A percentile compares a stretch with the other conserved stretches of the same genome.
Evolutionary conservation across 768 basidiomycete genomes (phyloP).

Genomic region (Harrya chromipes): DNA sequence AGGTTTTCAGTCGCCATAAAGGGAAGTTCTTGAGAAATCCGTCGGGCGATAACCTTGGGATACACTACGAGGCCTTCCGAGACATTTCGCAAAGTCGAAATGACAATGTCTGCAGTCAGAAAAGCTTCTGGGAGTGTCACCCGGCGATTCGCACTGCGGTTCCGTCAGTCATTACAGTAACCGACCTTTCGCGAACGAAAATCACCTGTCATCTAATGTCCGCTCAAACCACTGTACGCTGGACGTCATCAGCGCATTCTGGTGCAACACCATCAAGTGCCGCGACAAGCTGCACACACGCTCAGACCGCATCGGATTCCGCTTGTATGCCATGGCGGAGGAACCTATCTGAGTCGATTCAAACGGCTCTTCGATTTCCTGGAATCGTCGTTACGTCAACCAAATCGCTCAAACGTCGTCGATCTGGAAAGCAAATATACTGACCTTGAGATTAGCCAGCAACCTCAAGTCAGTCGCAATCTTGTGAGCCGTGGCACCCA

Average conservation of each 20-base stretch:
- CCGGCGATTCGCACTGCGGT: slow-evolving; percentile 84
- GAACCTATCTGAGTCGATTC: slow-evolving; percentile 98
- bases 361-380: slow-evolving; percentile 99
- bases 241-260: slow-evolving; percentile 93
- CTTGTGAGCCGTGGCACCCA: slow-evolving; percentile 96
- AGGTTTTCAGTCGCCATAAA: slow-evolving; percentile 99
- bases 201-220: slow-evolving; percentile 90
- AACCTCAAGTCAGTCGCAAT: slow-evolving; percentile 94
- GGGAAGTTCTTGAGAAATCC: slow-evolving; percentile 91
- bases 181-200: slow-evolving; percentile 1
- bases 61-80: slow-evolving; percentile 99
- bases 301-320: slow-evolving; percentile 99
- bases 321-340: slow-evolving; percentile 98
- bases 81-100: slow-evolving; percentile 94
- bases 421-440: background rate
- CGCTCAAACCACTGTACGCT: slow-evolving; percentile 99
- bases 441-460: slow-evolving; percentile 87
- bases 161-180: slow-evolving; percentile 5
- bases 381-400: slow-evolving; percentile 1
- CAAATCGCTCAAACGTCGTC: background rate
- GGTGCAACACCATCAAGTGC: slow-evolving; percentile 93
- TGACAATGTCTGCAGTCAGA: slow-evolving; percentile 93
- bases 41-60: slow-evolving; percentile 89
- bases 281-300: slow-evolving; percentile 95
- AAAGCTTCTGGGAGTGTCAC: slow-evolving; percentile 97